phyloP scores from a whole-genome alignment of 306 rosid species.

The Pueraria montana region DNA sequence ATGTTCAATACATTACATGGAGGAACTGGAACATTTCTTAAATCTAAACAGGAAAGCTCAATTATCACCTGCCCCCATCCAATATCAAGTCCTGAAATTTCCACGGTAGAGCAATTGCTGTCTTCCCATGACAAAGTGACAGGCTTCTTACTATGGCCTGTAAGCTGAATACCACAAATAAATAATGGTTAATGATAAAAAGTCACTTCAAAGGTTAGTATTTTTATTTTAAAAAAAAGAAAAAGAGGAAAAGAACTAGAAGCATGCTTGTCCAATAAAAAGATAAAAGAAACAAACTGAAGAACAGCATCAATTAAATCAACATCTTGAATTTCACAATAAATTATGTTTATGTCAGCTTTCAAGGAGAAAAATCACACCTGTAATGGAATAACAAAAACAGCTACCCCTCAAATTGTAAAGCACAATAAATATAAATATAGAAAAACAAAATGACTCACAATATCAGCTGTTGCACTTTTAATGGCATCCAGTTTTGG shows the following conservation, averaged over 20 bases:
- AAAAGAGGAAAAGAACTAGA: not conserved
- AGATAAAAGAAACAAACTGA: conserved; percentile 16
- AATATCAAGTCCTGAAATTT: conserved; percentile 92
- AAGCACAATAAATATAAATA: conserved; percentile 7
- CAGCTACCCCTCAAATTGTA: conserved; percentile 1
- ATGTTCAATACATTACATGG: too few species aligned
- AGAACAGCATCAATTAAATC: conserved; percentile 24
- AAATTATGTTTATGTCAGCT: conserved; percentile 26
- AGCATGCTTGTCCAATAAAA: conserved; percentile 33
- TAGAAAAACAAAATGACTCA: conserved; percentile 63
- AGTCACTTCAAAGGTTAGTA: conserved; percentile 6
- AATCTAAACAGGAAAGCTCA: conserved; percentile 30
- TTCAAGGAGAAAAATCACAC: conserved; percentile 24
- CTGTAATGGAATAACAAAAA: conserved; percentile 19
- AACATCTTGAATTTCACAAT: conserved; percentile 13
- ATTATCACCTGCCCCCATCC: conserved; percentile 98
- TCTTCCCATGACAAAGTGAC: conserved; percentile 77
- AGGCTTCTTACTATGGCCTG: conserved; percentile 68
- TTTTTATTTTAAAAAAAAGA: not conserved
- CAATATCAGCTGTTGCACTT: conserved; percentile 88
- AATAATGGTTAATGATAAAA: conserved; percentile 49
- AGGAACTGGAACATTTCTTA: conserved; percentile 43
- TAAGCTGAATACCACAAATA: conserved; percentile 66
- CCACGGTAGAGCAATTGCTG: conserved; percentile 73
- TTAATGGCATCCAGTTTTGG: conserved; percentile 92